A percentile compares a stretch with the other conserved stretches of the same genome.
Conservation (phyloP, 345 rosid species). For the Salix purpurea region DNA sequence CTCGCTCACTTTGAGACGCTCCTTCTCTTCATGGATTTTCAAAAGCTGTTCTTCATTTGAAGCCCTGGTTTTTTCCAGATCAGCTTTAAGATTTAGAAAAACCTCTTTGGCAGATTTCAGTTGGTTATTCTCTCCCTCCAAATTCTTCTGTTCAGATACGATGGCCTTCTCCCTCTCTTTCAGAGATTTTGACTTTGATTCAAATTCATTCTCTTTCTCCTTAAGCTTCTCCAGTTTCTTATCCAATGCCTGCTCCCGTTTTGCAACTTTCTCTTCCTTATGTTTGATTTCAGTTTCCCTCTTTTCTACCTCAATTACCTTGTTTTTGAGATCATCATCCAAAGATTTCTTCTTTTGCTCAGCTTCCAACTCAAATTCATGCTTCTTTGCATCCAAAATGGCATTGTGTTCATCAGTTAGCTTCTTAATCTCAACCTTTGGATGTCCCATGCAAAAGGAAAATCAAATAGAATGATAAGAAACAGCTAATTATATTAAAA, state of each 20-base stretch:
- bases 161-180: constrained; percentile 71
- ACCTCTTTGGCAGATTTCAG: constrained; percentile 51
- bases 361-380: constrained; percentile 71
- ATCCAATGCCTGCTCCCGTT: constrained; percentile 72
- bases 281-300: constrained; percentile 81
- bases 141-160: constrained; percentile 53
- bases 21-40: constrained; percentile 57
- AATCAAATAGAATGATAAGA: background rate
- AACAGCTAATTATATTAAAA: background rate
- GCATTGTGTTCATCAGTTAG: constrained; percentile 74
- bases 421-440: constrained; percentile 73
- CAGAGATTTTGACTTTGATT: constrained; percentile 47
- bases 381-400: constrained; percentile 57
- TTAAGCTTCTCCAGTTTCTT: constrained; percentile 64
- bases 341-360: constrained; percentile 70
- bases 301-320: constrained; percentile 65
- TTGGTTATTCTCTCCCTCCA: constrained; percentile 55
- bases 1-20: constrained; percentile 57
- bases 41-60: constrained; percentile 60
- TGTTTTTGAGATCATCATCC: constrained; percentile 66
- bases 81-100: constrained; percentile 48
- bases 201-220: constrained; percentile 72
- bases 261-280: constrained; percentile 70
- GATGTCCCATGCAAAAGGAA: constrained; percentile 1
- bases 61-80: constrained; percentile 59